phyloP scores from a whole-genome alignment of 768 basidiomycete genomes.

The Suillus decipiens region DNA sequence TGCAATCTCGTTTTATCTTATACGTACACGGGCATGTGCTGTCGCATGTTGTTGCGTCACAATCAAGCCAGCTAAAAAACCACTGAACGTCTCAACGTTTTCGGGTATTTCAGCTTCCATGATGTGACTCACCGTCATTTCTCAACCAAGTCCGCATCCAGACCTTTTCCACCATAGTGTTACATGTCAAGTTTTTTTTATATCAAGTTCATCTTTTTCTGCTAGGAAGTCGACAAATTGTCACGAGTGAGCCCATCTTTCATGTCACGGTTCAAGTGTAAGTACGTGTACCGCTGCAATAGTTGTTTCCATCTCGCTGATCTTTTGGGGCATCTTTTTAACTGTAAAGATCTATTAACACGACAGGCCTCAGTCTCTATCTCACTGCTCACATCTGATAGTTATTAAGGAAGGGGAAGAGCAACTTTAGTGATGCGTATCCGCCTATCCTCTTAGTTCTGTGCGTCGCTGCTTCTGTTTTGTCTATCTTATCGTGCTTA shows the following conservation, averaged over 20 bases:
- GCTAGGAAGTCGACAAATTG: neutral
- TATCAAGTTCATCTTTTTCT: too few species aligned
- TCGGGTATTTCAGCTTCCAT: neutral
- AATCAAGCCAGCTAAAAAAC: neutral
- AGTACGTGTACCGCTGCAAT: neutral
- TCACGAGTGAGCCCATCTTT: neutral
- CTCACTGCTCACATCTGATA: too few species aligned
- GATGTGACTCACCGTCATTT: neutral
- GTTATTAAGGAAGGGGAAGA: too few species aligned
- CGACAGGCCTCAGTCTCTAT: too few species aligned
- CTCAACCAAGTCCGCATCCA: neutral
- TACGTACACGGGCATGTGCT: neutral
- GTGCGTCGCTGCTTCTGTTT: constrained; percentile 37
- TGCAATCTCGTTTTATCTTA: neutral
- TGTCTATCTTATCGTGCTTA: too few species aligned
- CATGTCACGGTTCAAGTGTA: neutral
- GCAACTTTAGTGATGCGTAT: constrained; percentile 67
- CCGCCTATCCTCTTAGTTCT: constrained; percentile 67
- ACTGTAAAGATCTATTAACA: too few species aligned
- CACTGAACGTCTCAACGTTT: neutral
- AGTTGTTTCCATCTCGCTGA: too few species aligned
- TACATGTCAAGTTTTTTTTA: neutral
- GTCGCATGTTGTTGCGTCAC: neutral
- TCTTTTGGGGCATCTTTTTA: too few species aligned
- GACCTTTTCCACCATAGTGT: neutral